Evolutionary conservation across 169 alveolate genomes (phyloP).

Genomic region (Eimeria sp.): DNA sequence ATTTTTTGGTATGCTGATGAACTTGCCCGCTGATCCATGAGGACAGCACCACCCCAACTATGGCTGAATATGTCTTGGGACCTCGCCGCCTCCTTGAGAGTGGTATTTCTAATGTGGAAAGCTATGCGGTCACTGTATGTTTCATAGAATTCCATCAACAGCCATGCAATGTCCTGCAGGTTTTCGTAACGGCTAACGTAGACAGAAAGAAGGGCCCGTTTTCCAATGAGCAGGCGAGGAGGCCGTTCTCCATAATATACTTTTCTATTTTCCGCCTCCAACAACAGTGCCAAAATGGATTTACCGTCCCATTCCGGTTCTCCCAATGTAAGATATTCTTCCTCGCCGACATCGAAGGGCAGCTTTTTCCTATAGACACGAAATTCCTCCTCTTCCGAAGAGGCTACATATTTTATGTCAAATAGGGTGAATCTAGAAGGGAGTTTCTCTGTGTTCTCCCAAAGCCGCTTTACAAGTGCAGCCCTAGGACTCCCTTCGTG

Average conservation of each 20-base stretch:
- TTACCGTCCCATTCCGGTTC: constrained; percentile 1
- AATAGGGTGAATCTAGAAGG: constrained; percentile 7
- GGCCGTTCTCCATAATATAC: constrained; percentile 34
- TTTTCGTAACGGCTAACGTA: constrained; percentile 9
- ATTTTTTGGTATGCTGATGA: not conserved
- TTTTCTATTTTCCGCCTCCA: constrained; percentile 33
- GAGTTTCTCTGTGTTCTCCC: not conserved
- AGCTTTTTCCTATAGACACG: constrained; percentile 5
- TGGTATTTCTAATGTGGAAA: constrained; percentile 7
- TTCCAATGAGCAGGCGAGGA: not conserved
- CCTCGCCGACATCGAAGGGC: constrained; percentile 51
- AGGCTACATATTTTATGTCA: not conserved
- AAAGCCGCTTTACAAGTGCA: not conserved
- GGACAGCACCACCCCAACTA: constrained; percentile 56
- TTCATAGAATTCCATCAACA: constrained; percentile 27
- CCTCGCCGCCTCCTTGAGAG: constrained; percentile 29
- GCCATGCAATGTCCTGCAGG: constrained; percentile 37
- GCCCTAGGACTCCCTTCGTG: constrained; percentile 28
- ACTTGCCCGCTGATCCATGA: not conserved
- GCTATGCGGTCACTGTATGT: constrained; percentile 7
- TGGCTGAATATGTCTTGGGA: constrained; percentile 25
- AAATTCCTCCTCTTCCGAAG: constrained; percentile 4
- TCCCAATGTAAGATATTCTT: not conserved
- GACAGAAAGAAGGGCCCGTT: constrained; percentile 38
- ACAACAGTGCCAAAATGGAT: constrained; percentile 5